These are phyloP conservation scores for Aspergillus avenaceus DNA, from an alignment of 495 filamentous ascomycete species.

Conservation along the genomic window DNA sequence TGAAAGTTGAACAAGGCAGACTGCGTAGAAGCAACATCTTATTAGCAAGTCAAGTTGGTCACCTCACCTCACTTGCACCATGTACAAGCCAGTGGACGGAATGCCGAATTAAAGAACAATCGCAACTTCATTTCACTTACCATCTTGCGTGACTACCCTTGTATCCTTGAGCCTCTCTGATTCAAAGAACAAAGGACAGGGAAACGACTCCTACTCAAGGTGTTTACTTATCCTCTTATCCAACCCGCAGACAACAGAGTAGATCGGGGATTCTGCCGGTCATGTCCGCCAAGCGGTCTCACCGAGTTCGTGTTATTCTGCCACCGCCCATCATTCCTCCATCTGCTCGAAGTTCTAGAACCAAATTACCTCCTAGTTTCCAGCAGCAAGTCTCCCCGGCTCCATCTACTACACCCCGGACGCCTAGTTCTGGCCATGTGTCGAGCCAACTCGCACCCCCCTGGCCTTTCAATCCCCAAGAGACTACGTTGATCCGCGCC, in stretches of 20 bases:
- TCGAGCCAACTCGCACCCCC: slow-evolving; percentile 8
- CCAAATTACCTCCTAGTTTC: not conserved
- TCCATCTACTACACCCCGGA: not conserved
- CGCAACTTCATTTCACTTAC: slow-evolving; percentile 9
- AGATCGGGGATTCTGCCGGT: slow-evolving; percentile 10
- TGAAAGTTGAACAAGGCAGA: slow-evolving; percentile 98
- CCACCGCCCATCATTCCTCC: not conserved
- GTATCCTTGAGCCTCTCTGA: too few species aligned
- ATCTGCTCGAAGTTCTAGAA: not conserved
- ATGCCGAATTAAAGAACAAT: too few species aligned
- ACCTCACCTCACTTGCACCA: too few species aligned
- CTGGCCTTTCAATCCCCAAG: slow-evolving; percentile 19
- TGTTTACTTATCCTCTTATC: too few species aligned
- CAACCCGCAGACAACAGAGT: not conserved
- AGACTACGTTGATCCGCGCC: slow-evolving; percentile 20
- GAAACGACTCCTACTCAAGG: too few species aligned
- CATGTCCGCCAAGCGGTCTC: slow-evolving; percentile 7
- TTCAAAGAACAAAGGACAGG: too few species aligned
- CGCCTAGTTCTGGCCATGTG: slow-evolving; percentile 11
- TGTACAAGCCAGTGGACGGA: too few species aligned
- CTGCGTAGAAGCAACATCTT: slow-evolving; percentile 40
- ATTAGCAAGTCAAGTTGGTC: not conserved
- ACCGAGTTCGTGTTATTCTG: slow-evolving; percentile 10
- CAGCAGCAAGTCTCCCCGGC: not conserved
- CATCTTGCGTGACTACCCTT: slow-evolving; percentile 19